phyloP scores from a whole-genome alignment of 257 asterid genomes.

The Gentiana dahurica region DNA sequence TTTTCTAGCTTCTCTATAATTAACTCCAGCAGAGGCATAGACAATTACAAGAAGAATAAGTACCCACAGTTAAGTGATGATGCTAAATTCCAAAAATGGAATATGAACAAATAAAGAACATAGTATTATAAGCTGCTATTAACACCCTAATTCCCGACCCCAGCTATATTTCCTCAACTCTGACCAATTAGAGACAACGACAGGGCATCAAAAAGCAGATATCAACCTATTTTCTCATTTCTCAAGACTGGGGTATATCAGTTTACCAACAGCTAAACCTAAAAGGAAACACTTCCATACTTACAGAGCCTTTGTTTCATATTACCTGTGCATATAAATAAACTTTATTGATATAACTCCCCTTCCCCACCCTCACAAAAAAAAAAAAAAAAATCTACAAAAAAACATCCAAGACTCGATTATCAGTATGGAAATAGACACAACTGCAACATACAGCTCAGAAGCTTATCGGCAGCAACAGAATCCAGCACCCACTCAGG shows the following conservation, averaged over 20 bases:
- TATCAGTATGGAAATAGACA: not conserved
- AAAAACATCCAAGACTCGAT: not conserved
- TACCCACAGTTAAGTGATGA: not conserved
- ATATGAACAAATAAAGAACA: not conserved
- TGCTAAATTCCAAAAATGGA: not conserved
- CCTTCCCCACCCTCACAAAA: too few relatives aligned
- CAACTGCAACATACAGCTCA: slow-evolving; percentile 57
- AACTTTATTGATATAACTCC: too few relatives aligned
- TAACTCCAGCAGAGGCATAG: not conserved
- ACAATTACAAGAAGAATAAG: not conserved
- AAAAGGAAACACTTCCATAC: too few relatives aligned
- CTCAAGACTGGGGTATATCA: too few relatives aligned
- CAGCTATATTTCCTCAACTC: not conserved
- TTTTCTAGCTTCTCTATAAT: not conserved
- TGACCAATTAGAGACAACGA: not conserved
- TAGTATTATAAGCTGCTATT: not conserved
- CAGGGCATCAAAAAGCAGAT: not conserved
- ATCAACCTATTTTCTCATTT: too few relatives aligned
- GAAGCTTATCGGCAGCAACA: slow-evolving; percentile 70
- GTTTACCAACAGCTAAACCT: too few relatives aligned
- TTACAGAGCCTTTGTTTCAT: too few relatives aligned
- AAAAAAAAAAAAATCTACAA: not conserved
- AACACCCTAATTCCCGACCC: not conserved
- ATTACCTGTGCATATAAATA: too few relatives aligned
- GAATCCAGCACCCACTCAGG: slow-evolving; percentile 90